Base-by-base conservation (phyloP, 768 basidiomycete species). In the Botryobasidium botryosum region DNA sequence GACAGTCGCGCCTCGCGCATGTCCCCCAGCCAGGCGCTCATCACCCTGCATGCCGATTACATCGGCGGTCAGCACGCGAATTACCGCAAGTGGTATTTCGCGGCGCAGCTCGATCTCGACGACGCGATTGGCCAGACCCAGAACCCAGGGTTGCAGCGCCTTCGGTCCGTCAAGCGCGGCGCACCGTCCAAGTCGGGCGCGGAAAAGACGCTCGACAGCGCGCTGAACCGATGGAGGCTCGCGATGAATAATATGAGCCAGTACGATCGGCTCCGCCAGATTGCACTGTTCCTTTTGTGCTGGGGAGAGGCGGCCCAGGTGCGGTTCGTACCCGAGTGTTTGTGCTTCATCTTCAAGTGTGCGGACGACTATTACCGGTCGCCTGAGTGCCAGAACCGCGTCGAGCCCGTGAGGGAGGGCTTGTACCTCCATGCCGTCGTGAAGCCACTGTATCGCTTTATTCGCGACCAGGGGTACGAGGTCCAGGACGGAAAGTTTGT, bases 41-140 rank as follows among this genome's bases (percentile, higher is more conserved):
- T 94, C 44, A 97, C 91, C 0, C 71, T 99, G 2, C 94, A 99
- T 55, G 94, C 92, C 47, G 94, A 97, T 61, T 99, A 97, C 62
- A 96, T 99, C 54, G 94, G 94, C 18, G 94, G 94, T 3, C 84
- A 92, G 61, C 81, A 96, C 56, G 87, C 94, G 40, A 97, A 97
- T 67, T 97, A 97, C 65, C 84, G 94, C 50, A 96, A 96, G 65
- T 97, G 94, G 94, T 99, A 99, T 66, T 99, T 97, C 61, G 94
- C 92, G 24, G 90, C 92, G 17, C 94, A 99, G 61, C 77, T 99
- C 48, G 92, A 97, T 61, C 79, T 97, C 35, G 94, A 99, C 60
- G 94, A 99, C 53, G 92, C 90, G 39, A 79, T 97, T 43, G 94
- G 92, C 24, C 75, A 82, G 48, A 71, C 73, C 5, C 87, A 94